Percentiles rank a stretch among this genome's conserved stretches.
Evolutionary conservation across 2,329 filamentous ascomycete species (phyloP).

Genomic region (Eutypa lata): DNA sequence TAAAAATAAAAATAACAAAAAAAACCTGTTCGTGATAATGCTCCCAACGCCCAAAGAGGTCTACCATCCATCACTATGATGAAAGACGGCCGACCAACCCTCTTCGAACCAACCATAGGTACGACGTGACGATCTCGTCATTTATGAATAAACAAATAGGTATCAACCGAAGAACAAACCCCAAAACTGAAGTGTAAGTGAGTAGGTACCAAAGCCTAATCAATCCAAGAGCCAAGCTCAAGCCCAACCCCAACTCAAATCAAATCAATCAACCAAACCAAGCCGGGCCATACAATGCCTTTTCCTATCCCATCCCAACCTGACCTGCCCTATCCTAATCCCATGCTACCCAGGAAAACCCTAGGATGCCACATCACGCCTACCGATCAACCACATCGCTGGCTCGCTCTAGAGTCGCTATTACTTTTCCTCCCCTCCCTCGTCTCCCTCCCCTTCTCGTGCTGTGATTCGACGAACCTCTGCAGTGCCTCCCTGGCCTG

Average conservation of each 20-base stretch:
- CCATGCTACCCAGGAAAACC: no score
- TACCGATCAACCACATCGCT: no score
- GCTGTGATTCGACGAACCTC: background rate
- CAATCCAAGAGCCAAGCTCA: background rate
- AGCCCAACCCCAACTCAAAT: no score
- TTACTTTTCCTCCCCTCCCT: background rate
- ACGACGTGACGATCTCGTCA: no score
- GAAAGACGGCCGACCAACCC: no score
- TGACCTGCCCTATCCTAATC: no score
- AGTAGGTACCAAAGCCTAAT: background rate
- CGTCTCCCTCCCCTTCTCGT: background rate
- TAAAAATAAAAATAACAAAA: background rate
- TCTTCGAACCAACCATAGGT: no score
- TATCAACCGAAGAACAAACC: slow-evolving; percentile 13
- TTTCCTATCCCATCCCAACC: no score
- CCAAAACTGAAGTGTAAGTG: slow-evolving; percentile 2
- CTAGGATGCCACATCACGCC: no score
- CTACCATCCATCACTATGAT: no score
- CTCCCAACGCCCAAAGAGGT: background rate
- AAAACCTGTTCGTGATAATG: background rate
- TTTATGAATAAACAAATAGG: slow-evolving; percentile 15
- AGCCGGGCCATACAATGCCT: no score
- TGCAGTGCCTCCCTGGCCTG: background rate
- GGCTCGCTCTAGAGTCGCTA: background rate
- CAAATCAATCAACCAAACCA: background rate